These are phyloP conservation scores for Lanzia echinophila DNA, from an alignment of 2,329 filamentous ascomycete genomes.

Conservation along the genomic window DNA sequence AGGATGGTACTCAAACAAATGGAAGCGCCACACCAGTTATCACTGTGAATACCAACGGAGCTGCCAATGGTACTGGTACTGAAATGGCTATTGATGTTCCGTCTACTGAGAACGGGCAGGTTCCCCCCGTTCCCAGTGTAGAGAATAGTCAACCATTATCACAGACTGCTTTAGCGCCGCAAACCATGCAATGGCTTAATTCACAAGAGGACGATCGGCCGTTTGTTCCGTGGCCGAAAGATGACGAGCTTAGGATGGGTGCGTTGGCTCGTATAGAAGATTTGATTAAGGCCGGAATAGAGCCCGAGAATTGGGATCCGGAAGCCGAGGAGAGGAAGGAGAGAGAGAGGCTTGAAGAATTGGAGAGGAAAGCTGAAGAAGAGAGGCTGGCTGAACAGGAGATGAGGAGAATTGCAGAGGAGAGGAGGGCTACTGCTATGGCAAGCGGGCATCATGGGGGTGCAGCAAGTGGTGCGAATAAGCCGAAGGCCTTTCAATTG, in stretches of 20 bases:
- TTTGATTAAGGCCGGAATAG: slow-evolving; percentile 54
- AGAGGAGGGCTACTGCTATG: slow-evolving; percentile 17
- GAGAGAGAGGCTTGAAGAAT: slow-evolving; percentile 28
- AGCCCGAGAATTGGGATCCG: slow-evolving; percentile 55
- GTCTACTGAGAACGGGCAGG: slow-evolving; percentile 13
- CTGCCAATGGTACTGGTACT: slow-evolving; percentile 13
- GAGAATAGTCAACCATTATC: slow-evolving; percentile 15
- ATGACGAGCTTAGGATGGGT: slow-evolving; percentile 62
- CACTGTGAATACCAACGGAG: slow-evolving; percentile 5
- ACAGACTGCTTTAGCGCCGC: slow-evolving; percentile 28
- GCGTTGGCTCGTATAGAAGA: slow-evolving; percentile 59
- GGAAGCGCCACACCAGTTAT: slow-evolving; percentile 23
- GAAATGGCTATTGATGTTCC: slow-evolving; percentile 16
- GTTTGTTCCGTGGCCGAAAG: slow-evolving; percentile 74
- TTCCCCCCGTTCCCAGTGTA: slow-evolving; percentile 1
- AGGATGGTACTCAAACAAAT: slow-evolving; percentile 21
- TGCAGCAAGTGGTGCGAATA: slow-evolving; percentile 15
- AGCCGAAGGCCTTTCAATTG: slow-evolving; percentile 35
- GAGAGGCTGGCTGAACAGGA: slow-evolving; percentile 31
- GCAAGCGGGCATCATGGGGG: slow-evolving; percentile 8
- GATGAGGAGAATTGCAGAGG: slow-evolving; percentile 21
- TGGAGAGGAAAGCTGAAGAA: slow-evolving; percentile 16
- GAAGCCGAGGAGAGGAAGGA: slow-evolving; percentile 30
- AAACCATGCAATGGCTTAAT: slow-evolving; percentile 40
- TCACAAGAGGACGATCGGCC: slow-evolving; percentile 43